These are phyloP conservation scores for Sequoiadendron giganteum DNA, from an alignment of 75 land plant genomes.

Conservation along the genomic window DNA sequence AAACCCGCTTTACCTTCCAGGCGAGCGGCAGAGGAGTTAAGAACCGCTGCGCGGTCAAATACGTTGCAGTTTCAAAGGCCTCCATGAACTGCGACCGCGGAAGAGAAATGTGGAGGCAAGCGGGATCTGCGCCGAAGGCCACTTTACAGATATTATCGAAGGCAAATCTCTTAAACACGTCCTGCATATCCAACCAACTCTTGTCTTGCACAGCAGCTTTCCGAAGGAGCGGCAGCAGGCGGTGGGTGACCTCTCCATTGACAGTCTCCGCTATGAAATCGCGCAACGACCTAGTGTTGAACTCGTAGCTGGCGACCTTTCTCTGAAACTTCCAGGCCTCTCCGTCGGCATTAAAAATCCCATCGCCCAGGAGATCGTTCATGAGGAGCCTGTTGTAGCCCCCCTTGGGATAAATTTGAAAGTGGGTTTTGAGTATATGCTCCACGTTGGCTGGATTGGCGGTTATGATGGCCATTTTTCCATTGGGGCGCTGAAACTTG, in stretches of 20 bases:
- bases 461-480: slow-evolving; percentile 22
- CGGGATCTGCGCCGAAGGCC: slow-evolving; percentile 28
- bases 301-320: slow-evolving; percentile 16
- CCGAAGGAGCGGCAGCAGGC: not conserved
- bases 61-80: slow-evolving; percentile 25
- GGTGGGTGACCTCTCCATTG: not conserved
- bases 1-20: slow-evolving; percentile 50
- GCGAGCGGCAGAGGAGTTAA: slow-evolving; percentile 5
- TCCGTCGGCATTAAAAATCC: not conserved
- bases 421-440: slow-evolving; percentile 35
- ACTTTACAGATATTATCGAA: slow-evolving; percentile 27
- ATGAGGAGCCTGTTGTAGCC: too few species aligned
- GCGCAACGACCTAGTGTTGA: not conserved
- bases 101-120: slow-evolving; percentile 10
- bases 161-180: slow-evolving; percentile 24
- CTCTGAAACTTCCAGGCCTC: slow-evolving; percentile 11
- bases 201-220: not conserved
- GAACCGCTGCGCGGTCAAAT: slow-evolving; percentile 13
- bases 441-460: slow-evolving; percentile 68
- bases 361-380: too few species aligned
- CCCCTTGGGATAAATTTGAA: too few species aligned
- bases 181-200: slow-evolving; percentile 32
- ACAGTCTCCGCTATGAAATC: not conserved
- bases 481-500: slow-evolving; percentile 36
- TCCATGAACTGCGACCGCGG: slow-evolving; percentile 19